These are phyloP conservation scores for Apiospora arundinis DNA, from an alignment of 2,329 filamentous ascomycete genomes.

Conservation along the genomic window DNA sequence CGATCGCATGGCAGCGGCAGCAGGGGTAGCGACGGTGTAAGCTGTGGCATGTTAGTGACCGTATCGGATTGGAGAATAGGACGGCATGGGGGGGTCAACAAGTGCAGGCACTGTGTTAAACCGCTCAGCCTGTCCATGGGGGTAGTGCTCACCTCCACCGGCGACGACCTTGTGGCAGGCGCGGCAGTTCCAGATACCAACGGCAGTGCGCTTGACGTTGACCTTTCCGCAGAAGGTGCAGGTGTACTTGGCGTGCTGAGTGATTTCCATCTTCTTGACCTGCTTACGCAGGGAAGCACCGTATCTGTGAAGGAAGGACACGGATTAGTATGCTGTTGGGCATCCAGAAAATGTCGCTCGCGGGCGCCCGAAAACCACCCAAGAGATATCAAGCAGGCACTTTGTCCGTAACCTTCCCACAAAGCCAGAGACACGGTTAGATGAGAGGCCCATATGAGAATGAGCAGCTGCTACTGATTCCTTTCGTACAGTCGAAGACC, in stretches of 20 bases:
- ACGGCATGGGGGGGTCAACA: not conserved
- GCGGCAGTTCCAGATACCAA: constrained; percentile 97
- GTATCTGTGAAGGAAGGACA: constrained; percentile 65
- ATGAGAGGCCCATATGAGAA: not conserved
- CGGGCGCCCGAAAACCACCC: not conserved
- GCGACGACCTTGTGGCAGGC: constrained; percentile 93
- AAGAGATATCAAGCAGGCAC: not conserved
- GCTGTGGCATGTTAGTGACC: constrained; percentile 23
- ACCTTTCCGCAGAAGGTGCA: constrained; percentile 92
- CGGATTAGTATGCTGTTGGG: constrained; percentile 26
- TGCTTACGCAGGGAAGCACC: constrained; percentile 99
- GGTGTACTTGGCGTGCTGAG: constrained; percentile 95
- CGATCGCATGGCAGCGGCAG: constrained; percentile 91
- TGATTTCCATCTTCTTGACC: constrained; percentile 99
- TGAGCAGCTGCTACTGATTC: constrained; percentile 3
- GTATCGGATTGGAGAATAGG: not conserved
- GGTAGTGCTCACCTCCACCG: constrained; percentile 92
- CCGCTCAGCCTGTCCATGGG: constrained; percentile 49
- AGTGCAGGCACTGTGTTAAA: not conserved
- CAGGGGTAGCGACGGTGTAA: constrained; percentile 72
- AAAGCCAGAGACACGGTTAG: not conserved
- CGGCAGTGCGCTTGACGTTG: constrained; percentile 86
- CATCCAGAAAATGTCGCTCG: not conserved
- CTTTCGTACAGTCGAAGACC: not conserved
- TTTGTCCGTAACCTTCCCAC: not conserved